These are phyloP conservation scores for Liriodendron chinense DNA, from an alignment of 164 flowering plant genomes.

Conservation along the genomic window DNA sequence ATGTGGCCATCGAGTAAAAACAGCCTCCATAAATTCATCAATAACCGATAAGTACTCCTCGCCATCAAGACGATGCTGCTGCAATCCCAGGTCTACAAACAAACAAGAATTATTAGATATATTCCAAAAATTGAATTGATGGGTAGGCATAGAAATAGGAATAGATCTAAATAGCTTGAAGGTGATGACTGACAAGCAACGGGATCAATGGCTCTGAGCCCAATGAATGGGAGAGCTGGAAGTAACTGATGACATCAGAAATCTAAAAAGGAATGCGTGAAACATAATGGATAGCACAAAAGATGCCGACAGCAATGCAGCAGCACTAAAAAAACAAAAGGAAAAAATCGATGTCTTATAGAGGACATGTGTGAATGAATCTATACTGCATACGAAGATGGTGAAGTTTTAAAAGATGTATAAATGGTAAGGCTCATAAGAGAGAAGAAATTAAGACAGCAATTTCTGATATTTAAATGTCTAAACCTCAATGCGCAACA, in stretches of 20 bases:
- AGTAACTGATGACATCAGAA: not conserved
- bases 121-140: not conserved
- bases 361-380: not conserved
- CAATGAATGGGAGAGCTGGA: not conserved
- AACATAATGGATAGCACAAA: not conserved
- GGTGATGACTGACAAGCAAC: not conserved
- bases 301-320: not conserved
- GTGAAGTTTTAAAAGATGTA: too few relatives aligned
- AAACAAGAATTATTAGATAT: slow-evolving; percentile 14
- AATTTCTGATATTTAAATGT: not conserved
- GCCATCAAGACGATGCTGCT: slow-evolving; percentile 86
- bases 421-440: not conserved
- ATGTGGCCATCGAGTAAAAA: slow-evolving; percentile 99
- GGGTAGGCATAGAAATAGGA: not conserved
- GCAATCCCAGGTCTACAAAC: slow-evolving; percentile 79
- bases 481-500: not conserved
- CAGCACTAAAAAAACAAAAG: not conserved
- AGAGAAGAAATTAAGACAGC: too few relatives aligned
- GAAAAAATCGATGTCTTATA: not conserved
- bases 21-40: slow-evolving; percentile 99
- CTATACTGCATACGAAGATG: not conserved
- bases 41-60: slow-evolving; percentile 85
- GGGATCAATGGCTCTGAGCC: not conserved
- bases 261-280: not conserved
- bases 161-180: not conserved